These are phyloP conservation scores for Excoecaria cochinchinensis DNA, from an alignment of 345 rosid genomes.

Conservation along the genomic window DNA sequence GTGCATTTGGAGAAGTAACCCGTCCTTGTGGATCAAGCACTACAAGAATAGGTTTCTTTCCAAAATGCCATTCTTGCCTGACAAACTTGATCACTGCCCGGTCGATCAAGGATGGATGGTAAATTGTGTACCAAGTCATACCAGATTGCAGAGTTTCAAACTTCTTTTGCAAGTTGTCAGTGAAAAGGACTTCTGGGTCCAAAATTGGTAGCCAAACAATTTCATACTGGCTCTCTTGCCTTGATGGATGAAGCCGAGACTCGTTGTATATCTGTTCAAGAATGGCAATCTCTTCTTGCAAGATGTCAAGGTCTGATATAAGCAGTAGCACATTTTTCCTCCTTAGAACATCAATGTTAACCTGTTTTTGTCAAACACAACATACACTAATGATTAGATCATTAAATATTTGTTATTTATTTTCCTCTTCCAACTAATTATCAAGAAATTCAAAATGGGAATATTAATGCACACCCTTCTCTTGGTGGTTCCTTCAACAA, in stretches of 20 bases:
- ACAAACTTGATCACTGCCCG: conserved; percentile 34
- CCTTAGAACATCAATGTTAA: conserved; percentile 25
- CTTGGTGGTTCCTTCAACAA: conserved; percentile 40
- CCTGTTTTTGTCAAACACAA: conserved; percentile 4
- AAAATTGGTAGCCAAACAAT: conserved; percentile 32
- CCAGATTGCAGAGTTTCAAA: conserved; percentile 20
- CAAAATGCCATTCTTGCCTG: conserved; percentile 74
- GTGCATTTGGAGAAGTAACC: conserved; percentile 71
- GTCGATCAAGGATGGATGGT: conserved; percentile 15
- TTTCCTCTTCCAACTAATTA: too few relatives aligned
- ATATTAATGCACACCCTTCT: conserved; percentile 30
- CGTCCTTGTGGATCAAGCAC: conserved; percentile 84
- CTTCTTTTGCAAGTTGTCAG: neutral
- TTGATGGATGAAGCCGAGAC: conserved; percentile 11
- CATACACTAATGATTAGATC: too few relatives aligned
- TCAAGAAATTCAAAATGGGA: neutral
- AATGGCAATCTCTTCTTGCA: conserved; percentile 22
- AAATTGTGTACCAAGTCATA: conserved; percentile 31
- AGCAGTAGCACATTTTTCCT: conserved; percentile 33
- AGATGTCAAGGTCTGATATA: conserved; percentile 26
- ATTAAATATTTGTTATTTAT: too few relatives aligned
- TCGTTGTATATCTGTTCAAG: conserved; percentile 29
- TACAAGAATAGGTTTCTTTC: conserved; percentile 77
- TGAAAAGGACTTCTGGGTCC: neutral
- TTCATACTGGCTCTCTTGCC: conserved; percentile 30